A percentile compares a stretch with the other conserved stretches of the same genome.
Conservation (phyloP, 345 rosid species). For the Eucalyptus cladocalyx region DNA sequence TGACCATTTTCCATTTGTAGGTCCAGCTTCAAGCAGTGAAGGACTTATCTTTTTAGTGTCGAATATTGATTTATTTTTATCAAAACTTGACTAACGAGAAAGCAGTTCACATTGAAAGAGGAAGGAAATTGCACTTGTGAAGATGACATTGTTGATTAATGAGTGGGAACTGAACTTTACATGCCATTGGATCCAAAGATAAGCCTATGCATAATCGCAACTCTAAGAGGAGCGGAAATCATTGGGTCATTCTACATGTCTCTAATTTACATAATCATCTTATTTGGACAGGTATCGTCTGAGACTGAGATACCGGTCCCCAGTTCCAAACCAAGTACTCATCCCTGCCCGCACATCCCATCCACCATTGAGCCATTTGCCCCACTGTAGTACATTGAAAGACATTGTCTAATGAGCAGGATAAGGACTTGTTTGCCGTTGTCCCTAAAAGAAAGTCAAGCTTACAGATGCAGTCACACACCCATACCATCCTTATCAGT, state of each 20-base stretch:
- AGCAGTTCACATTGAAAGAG: background rate
- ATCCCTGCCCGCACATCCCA: background rate
- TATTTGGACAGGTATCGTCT: background rate
- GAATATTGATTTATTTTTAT: background rate
- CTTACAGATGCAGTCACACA: background rate
- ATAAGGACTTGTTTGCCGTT: no score
- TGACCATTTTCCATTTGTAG: background rate
- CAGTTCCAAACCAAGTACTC: background rate
- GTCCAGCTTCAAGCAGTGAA: background rate
- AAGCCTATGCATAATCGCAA: background rate
- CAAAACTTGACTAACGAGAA: background rate
- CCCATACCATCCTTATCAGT: background rate
- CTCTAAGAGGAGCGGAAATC: background rate
- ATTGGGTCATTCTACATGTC: background rate
- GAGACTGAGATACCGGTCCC: background rate
- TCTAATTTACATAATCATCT: background rate
- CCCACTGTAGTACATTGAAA: background rate
- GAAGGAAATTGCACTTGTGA: background rate
- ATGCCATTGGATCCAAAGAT: background rate
- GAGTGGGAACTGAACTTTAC: background rate
- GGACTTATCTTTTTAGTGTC: background rate
- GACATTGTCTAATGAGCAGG: no score
- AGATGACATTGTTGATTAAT: background rate
- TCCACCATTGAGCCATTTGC: background rate
- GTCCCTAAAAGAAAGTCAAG: background rate